A percentile compares a stretch with the other conserved stretches of the same genome.
Conservation (phyloP, 1,139 yeast genomes). For the Hansenula lynferdii region DNA sequence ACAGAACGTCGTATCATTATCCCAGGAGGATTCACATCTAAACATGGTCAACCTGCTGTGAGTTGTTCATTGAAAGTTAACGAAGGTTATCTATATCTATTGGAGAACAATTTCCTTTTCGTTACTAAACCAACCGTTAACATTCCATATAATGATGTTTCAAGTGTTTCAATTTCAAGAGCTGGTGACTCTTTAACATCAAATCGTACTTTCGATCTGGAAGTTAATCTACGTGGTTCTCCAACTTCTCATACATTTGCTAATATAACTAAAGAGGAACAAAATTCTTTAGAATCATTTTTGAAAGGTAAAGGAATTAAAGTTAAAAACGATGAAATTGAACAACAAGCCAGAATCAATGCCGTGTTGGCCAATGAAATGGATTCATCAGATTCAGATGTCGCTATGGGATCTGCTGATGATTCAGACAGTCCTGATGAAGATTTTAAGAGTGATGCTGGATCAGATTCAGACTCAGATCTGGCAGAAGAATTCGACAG, state of each 20-base stretch:
- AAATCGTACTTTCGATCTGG: slow-evolving; percentile 89
- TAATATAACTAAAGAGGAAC: slow-evolving; percentile 88
- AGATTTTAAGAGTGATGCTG: slow-evolving; percentile 61
- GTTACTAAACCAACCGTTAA: slow-evolving; percentile 93
- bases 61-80: slow-evolving; percentile 92
- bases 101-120: slow-evolving; percentile 86
- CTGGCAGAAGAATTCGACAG: slow-evolving; percentile 35
- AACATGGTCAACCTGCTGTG: slow-evolving; percentile 75
- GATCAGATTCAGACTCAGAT: slow-evolving; percentile 59
- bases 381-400: slow-evolving; percentile 64
- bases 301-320: slow-evolving; percentile 72
- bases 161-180: slow-evolving; percentile 77
- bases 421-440: slow-evolving; percentile 69
- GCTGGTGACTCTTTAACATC: slow-evolving; percentile 79
- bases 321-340: slow-evolving; percentile 85
- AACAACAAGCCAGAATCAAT: slow-evolving; percentile 76
- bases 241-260: slow-evolving; percentile 79
- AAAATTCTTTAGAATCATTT: slow-evolving; percentile 68
- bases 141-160: slow-evolving; percentile 81
- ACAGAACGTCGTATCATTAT: slow-evolving; percentile 81
- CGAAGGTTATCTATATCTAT: slow-evolving; percentile 88
- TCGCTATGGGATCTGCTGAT: slow-evolving; percentile 68
- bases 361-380: slow-evolving; percentile 63
- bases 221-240: slow-evolving; percentile 63
- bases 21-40: slow-evolving; percentile 81